Percentiles rank a stretch among this genome's conserved stretches.
phyloP scores from a whole-genome alignment of 495 filamentous ascomycete genomes.

The Podospora pseudopauciseta region DNA sequence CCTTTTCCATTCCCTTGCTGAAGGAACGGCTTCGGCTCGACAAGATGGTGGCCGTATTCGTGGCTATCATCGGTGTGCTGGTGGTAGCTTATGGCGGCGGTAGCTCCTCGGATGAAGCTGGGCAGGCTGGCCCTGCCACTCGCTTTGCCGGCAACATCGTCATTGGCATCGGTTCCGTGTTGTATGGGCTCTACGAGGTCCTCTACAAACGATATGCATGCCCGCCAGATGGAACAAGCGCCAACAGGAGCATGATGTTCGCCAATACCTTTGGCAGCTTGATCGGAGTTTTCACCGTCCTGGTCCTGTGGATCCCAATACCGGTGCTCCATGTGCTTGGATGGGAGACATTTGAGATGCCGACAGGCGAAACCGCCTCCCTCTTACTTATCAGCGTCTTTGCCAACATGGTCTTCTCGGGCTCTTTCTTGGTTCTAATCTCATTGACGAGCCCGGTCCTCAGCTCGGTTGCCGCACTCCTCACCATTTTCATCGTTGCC shows the following conservation, averaged over 20 bases:
- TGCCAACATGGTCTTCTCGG: constrained; percentile 85
- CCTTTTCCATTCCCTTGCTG: constrained; percentile 83
- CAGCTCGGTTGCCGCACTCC: constrained; percentile 81
- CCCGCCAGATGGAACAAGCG: constrained; percentile 80
- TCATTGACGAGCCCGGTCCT: constrained; percentile 88
- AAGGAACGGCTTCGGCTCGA: constrained; percentile 75
- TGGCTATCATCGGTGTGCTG: constrained; percentile 85
- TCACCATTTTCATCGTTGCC: constrained; percentile 95
- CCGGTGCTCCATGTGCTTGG: constrained; percentile 76
- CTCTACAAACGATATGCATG: constrained; percentile 90
- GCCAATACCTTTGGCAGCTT: constrained; percentile 85
- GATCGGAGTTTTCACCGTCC: constrained; percentile 79
- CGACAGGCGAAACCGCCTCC: constrained; percentile 69
- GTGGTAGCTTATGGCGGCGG: constrained; percentile 88
- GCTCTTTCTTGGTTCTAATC: constrained; percentile 90
- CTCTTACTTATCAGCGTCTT: constrained; percentile 75
- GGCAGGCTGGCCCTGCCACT: constrained; percentile 38
- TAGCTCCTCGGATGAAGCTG: constrained; percentile 33
- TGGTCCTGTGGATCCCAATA: constrained; percentile 87
- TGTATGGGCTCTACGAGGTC: constrained; percentile 97
- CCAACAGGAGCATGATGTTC: constrained; percentile 82
- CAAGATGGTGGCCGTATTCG: constrained; percentile 76
- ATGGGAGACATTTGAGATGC: constrained; percentile 77
- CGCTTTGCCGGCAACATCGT: constrained; percentile 80
- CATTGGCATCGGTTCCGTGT: constrained; percentile 86